phyloP scores from a whole-genome alignment of 192 early-diverging fungal genomes.

The Pecoramyces ruminantium region DNA sequence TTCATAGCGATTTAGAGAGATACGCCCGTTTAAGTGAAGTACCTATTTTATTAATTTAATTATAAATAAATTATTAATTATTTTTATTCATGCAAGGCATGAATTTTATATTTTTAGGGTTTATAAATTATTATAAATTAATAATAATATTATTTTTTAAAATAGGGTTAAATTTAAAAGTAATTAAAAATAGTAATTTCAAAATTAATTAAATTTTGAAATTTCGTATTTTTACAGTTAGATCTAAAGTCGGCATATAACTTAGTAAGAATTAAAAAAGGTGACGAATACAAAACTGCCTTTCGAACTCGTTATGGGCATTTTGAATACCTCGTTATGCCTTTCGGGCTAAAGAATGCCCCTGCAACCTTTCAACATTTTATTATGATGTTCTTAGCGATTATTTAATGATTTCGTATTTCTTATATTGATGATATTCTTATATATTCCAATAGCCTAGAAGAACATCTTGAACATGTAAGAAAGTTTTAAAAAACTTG shows the following conservation, averaged over 20 bases:
- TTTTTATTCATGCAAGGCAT: no score
- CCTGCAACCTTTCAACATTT: slow-evolving; percentile 19
- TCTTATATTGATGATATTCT: slow-evolving; percentile 3
- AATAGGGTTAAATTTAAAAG: no score
- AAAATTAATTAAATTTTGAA: no score
- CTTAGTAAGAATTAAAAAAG: background rate
- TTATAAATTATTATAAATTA: no score
- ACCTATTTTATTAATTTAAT: no score
- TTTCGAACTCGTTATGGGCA: slow-evolving; percentile 12
- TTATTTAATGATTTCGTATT: background rate
- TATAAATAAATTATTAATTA: no score
- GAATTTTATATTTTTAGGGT: no score
- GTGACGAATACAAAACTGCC: slow-evolving; percentile 9
- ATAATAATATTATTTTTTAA: no score
- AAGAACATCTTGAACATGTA: slow-evolving; percentile 8
- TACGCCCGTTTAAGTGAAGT: no score
- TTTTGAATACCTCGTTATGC: slow-evolving; percentile 15
- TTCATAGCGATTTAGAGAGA: no score
- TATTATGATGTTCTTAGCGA: slow-evolving; percentile 15
- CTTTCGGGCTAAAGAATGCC: slow-evolving; percentile 16
- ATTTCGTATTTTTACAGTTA: no score
- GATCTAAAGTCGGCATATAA: slow-evolving; percentile 1
- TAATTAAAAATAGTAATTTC: no score
- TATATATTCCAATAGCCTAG: slow-evolving; percentile 1
- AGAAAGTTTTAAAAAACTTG: slow-evolving; percentile 6